These are phyloP conservation scores for Jamesozyma jinghongensis DNA, from an alignment of 805 yeast species.

Conservation along the genomic window DNA sequence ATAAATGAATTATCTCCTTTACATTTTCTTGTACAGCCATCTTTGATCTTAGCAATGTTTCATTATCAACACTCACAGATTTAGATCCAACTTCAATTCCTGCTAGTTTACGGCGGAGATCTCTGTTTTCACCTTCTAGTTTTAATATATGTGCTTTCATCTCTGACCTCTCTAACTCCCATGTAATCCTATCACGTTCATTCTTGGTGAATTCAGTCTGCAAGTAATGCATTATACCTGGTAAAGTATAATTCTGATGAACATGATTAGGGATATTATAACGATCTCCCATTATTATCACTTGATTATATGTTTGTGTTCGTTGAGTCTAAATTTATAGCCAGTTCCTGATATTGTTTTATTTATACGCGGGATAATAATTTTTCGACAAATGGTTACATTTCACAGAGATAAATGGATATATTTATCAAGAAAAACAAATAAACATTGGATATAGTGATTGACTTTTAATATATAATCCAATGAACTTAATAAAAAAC, in stretches of 20 bases:
- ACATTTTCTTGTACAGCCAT: slow-evolving; percentile 27
- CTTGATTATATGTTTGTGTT: too few relatives aligned
- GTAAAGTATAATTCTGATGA: slow-evolving; percentile 25
- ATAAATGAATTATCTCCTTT: slow-evolving; percentile 28
- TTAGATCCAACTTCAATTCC: background rate
- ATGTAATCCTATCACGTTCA: slow-evolving; percentile 50
- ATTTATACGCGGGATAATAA: too few relatives aligned
- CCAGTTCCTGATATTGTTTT: too few relatives aligned
- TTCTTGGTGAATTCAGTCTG: slow-evolving; percentile 55
- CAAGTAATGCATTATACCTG: slow-evolving; percentile 54
- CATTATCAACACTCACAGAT: background rate
- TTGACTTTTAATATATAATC: too few relatives aligned
- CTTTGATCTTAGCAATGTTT: slow-evolving; percentile 16
- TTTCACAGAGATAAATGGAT: too few relatives aligned
- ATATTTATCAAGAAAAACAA: too few relatives aligned
- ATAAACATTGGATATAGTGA: too few relatives aligned
- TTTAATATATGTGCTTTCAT: slow-evolving; percentile 44
- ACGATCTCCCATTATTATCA: too few relatives aligned
- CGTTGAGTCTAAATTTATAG: too few relatives aligned
- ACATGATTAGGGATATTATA: slow-evolving; percentile 4
- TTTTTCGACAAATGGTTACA: too few relatives aligned
- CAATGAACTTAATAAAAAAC: too few relatives aligned
- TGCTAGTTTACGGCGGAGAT: slow-evolving; percentile 20
- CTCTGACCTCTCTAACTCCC: slow-evolving; percentile 54
- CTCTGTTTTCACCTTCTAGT: slow-evolving; percentile 46